phyloP scores from a whole-genome alignment of 495 filamentous ascomycete species.

The Apiosordaria backusii region DNA sequence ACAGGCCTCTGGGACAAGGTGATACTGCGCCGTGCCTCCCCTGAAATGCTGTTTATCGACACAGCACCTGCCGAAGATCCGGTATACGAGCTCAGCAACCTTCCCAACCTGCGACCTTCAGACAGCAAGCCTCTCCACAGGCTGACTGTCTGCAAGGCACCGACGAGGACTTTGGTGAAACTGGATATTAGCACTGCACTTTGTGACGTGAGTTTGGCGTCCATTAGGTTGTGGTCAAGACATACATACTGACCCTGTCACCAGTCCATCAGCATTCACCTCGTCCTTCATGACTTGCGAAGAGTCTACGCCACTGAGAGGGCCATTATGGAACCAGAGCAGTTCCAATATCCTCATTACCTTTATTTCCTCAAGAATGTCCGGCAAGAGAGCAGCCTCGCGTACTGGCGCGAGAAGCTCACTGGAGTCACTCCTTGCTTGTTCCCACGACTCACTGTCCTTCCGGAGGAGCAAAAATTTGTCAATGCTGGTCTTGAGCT shows the following conservation, averaged over 20 bases:
- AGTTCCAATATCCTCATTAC: constrained; percentile 40
- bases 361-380: constrained; percentile 35
- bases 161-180: constrained; percentile 43
- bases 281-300: constrained; percentile 42
- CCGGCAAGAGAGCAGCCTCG: constrained; percentile 32
- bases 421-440: constrained; percentile 33
- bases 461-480: constrained; percentile 23
- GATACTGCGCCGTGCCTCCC: constrained; percentile 39
- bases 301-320: constrained; percentile 39
- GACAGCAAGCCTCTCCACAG: constrained; percentile 43
- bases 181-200: constrained; percentile 45
- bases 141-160: constrained; percentile 43
- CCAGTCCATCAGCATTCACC: constrained; percentile 38
- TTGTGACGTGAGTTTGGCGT: constrained; percentile 33
- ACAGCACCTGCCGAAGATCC: constrained; percentile 39
- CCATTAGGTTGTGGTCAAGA: too few species aligned
- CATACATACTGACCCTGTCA: constrained; percentile 6
- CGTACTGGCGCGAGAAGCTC: constrained; percentile 43
- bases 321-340: constrained; percentile 25
- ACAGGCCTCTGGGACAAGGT: constrained; percentile 42
- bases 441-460: constrained; percentile 37
- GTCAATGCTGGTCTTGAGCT: constrained; percentile 38
- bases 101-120: constrained; percentile 34
- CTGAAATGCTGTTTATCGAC: constrained; percentile 49
- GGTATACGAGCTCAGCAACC: constrained; percentile 39